These are phyloP conservation scores for Ganoderma meredithae DNA, from an alignment of 1,284 basidiomycete species.

Conservation along the genomic window DNA sequence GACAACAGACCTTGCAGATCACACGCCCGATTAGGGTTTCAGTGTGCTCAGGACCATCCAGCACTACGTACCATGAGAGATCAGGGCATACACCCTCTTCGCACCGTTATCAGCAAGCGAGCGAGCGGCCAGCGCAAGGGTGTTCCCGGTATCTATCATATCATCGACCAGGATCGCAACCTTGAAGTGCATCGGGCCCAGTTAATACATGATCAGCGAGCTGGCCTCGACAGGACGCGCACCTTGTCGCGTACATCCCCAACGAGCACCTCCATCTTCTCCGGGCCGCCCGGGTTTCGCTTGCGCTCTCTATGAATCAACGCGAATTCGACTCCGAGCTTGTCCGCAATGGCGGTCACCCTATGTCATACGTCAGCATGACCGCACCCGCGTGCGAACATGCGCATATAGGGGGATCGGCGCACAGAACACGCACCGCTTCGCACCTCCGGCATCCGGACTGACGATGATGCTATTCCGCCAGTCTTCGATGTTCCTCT, in stretches of 20 bases:
- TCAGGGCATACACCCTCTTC: constrained; percentile 86
- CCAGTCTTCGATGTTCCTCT: constrained; percentile 88
- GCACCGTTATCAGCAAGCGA: constrained; percentile 92
- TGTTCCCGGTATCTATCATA: constrained; percentile 97
- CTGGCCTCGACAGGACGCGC: constrained; percentile 17
- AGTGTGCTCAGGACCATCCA: constrained; percentile 13
- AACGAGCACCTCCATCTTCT: constrained; percentile 93
- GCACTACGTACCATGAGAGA: constrained; percentile 83
- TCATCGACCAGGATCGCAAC: constrained; percentile 96
- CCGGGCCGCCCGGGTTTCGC: constrained; percentile 61
- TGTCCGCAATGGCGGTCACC: constrained; percentile 94
- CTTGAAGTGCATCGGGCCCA: constrained; percentile 45
- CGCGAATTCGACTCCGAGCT: constrained; percentile 95
- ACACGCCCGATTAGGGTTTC: constrained; percentile 17
- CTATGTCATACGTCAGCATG: constrained; percentile 49
- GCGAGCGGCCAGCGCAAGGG: constrained; percentile 85
- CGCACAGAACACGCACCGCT: constrained; percentile 69
- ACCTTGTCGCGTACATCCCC: constrained; percentile 96
- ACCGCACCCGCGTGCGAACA: constrained; percentile 11
- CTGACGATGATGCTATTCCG: constrained; percentile 92
- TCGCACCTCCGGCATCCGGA: constrained; percentile 98
- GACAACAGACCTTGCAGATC: constrained; percentile 79
- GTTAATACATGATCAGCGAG: not conserved
- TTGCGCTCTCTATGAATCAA: constrained; percentile 94
- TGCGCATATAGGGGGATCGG: constrained; percentile 9